These are phyloP conservation scores for Borealophlyctis nickersoniae DNA, from an alignment of 192 early-diverging fungal genomes.

Conservation along the genomic window DNA sequence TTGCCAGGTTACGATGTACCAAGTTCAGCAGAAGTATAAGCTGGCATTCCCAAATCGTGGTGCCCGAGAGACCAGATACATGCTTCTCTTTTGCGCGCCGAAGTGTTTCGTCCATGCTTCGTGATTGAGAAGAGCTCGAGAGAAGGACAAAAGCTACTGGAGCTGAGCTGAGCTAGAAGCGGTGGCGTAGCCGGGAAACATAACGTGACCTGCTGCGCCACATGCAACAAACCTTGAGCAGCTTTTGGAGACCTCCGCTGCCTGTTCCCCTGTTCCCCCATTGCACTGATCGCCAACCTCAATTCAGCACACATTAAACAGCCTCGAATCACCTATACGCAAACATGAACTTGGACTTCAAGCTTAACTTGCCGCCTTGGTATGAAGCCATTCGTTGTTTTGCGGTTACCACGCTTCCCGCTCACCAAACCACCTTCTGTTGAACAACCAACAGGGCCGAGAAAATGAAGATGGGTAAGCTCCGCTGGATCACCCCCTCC, in stretches of 20 bases:
- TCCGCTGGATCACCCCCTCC: background rate
- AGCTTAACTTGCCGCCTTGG: background rate
- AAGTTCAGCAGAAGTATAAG: constrained; percentile 20
- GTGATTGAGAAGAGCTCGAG: no score
- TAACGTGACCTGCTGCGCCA: no score
- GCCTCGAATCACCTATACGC: no score
- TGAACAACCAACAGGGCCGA: background rate
- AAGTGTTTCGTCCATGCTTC: constrained; percentile 28
- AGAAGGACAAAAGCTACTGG: no score
- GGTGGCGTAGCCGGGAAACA: no score
- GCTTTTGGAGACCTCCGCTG: no score
- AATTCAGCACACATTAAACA: no score
- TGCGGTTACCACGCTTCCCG: background rate
- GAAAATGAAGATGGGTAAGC: background rate
- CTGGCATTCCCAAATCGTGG: constrained; percentile 33
- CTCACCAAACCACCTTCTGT: background rate
- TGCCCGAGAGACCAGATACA: constrained; percentile 39
- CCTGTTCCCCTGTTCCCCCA: no score
- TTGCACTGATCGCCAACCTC: no score
- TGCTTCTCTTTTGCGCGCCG: constrained; percentile 39
- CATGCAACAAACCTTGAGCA: no score
- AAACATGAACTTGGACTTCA: no score
- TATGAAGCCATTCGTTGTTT: background rate
- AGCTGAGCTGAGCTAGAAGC: no score
- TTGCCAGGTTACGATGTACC: constrained; percentile 27